These are phyloP conservation scores for Vigna hirtella DNA, from an alignment of 306 rosid genomes.

Conservation along the genomic window DNA sequence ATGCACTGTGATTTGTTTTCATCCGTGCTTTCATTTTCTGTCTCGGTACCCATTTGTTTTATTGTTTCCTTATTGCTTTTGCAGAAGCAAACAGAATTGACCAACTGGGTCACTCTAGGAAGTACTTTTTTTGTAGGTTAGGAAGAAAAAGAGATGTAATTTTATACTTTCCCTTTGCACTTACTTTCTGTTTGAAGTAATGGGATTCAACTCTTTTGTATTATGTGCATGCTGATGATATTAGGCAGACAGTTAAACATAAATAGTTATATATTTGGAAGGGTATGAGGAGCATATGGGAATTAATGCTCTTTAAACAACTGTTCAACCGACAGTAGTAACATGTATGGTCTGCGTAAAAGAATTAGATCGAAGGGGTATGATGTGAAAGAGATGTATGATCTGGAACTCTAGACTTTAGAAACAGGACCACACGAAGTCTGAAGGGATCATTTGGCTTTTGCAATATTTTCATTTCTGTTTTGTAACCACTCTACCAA, in stretches of 20 bases:
- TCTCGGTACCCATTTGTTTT: neutral
- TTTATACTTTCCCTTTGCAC: neutral
- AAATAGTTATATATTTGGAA: neutral
- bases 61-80: slow-evolving; percentile 5
- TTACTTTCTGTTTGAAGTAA: neutral
- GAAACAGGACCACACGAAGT: neutral
- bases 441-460: neutral
- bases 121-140: neutral
- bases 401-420: neutral
- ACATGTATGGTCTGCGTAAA: neutral
- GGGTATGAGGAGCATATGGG: neutral
- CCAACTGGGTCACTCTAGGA: neutral
- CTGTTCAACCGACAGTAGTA: neutral
- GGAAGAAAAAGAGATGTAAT: neutral
- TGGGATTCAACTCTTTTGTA: neutral
- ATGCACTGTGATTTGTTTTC: neutral
- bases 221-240: neutral
- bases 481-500: neutral
- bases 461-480: neutral
- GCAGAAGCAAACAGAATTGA: neutral
- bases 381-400: neutral
- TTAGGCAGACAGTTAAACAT: neutral
- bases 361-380: neutral
- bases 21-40: neutral
- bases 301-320: neutral